These are phyloP conservation scores for Hortiboletus rubellus DNA, from an alignment of 1,284 basidiomycete genomes.

Conservation along the genomic window DNA sequence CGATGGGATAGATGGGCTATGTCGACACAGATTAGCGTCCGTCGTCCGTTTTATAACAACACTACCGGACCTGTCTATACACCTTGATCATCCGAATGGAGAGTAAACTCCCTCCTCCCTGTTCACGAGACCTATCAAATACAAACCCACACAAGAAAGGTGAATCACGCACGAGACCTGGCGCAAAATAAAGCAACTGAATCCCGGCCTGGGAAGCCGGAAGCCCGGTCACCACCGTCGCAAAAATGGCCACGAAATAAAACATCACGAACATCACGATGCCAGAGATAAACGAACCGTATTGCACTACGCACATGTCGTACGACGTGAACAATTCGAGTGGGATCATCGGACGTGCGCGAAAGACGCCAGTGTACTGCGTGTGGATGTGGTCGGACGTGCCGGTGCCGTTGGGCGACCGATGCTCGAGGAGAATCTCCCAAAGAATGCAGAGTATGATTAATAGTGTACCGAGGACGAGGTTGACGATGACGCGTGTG, in stretches of 20 bases:
- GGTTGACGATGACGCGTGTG: slow-evolving; percentile 37
- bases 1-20: slow-evolving; percentile 45
- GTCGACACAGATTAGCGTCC: neutral
- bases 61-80: slow-evolving; percentile 22
- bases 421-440: slow-evolving; percentile 42
- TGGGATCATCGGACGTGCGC: slow-evolving; percentile 45
- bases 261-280: slow-evolving; percentile 54
- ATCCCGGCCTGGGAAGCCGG: slow-evolving; percentile 42
- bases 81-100: slow-evolving; percentile 29
- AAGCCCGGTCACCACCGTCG: slow-evolving; percentile 44
- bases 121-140: neutral
- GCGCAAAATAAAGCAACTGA: slow-evolving; percentile 50
- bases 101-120: slow-evolving; percentile 24
- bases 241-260: slow-evolving; percentile 54
- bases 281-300: slow-evolving; percentile 42
- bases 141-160: no score
- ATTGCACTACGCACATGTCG: slow-evolving; percentile 42
- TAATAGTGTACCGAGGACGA: slow-evolving; percentile 42
- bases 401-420: neutral
- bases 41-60: slow-evolving; percentile 11
- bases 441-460: slow-evolving; percentile 40
- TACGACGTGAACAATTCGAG: slow-evolving; percentile 39
- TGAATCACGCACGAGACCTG: slow-evolving; percentile 41
- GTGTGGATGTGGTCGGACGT: neutral
- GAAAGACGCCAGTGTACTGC: slow-evolving; percentile 27